Base-by-base conservation (phyloP, 805 yeast species). In the Ogataea corticis region DNA sequence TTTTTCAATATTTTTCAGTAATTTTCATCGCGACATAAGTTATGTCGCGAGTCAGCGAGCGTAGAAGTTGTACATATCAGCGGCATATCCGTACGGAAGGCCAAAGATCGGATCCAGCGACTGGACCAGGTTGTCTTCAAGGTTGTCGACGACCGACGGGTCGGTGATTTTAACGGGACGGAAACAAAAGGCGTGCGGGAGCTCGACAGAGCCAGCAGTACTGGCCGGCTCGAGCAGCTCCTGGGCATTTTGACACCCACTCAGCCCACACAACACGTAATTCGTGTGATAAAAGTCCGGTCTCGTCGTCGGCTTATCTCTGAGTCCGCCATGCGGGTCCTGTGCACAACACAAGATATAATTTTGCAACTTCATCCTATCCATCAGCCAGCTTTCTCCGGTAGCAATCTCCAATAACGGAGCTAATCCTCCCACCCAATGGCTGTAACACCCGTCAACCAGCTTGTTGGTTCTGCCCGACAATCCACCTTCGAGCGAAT, bases 381-480 rank as follows among this genome's bases (percentile, higher is more conserved):
- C 72, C 48, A 84, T 59, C 46, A 75, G 51, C 12, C 44, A 35
- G 25, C 36, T 35, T 4, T 68, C 64, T 0, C 61, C 56, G 2
- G 63, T 58, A 0, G 83, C 68, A 0, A 76, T 69, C 48, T 87
- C 94, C 3, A 89, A 47, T 29, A 88, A 64, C 0, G 87, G 80
- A 50, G 76, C 71, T 31, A 83, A 62, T 0, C 89, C 95, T 1
- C 98, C 98, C 2, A 90, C 85, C 99, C 99, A 94, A 64, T 85
- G 92, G 59, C 92, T 81, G 63, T 94, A 94, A 65, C 99, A 94
- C 0, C 96, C 97, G 62, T 94, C 99, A 1, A 94, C 98, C 27
- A 94, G 73, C 62, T 94, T 94, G 63, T 92, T 92, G 0, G 96
- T 80, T 44, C 99, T 76, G 0, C 99, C 99, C 11, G 82, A 75